Conservation (phyloP, 371 early-diverging fungal species). For the Basidiobolus meristosporus region DNA sequence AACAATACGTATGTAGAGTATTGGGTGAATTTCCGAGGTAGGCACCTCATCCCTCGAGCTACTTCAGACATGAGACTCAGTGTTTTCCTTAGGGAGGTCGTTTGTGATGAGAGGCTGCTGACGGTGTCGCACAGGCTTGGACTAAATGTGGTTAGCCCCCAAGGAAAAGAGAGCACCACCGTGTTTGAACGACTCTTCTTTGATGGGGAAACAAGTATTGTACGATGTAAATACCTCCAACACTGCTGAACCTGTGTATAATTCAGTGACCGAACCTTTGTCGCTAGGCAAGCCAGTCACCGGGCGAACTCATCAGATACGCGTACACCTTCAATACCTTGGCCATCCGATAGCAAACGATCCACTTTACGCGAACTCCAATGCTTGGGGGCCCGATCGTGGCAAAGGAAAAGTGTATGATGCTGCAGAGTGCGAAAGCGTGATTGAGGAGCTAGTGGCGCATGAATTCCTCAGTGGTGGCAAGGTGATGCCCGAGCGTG, state of each 20-base stretch:
- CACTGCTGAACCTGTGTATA: no score
- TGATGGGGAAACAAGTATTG: constrained; percentile 45
- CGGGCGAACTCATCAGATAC: constrained; percentile 98
- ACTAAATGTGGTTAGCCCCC: constrained; percentile 56
- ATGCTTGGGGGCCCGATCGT: no score
- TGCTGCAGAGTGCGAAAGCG: no score
- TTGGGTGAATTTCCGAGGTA: constrained; percentile 69
- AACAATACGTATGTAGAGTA: constrained; percentile 78
- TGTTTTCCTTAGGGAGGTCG: no score
- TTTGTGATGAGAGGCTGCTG: constrained; percentile 62
- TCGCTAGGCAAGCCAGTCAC: no score
- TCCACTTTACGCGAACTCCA: constrained; percentile 45
- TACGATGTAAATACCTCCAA: constrained; percentile 34
- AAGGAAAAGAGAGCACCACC: constrained; percentile 67
- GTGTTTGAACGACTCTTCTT: constrained; percentile 38
- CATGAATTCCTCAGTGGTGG: no score
- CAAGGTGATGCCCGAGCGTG: no score
- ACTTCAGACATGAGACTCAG: no score
- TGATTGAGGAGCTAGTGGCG: no score
- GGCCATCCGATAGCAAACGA: constrained; percentile 97
- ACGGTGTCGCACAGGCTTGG: constrained; percentile 68
- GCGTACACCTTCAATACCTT: constrained; percentile 91
- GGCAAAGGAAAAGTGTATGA: no score
- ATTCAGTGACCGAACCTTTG: no score
- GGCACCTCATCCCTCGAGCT: no score